phyloP scores from a whole-genome alignment of 2,329 filamentous ascomycete genomes.

The Bertia moriformis region DNA sequence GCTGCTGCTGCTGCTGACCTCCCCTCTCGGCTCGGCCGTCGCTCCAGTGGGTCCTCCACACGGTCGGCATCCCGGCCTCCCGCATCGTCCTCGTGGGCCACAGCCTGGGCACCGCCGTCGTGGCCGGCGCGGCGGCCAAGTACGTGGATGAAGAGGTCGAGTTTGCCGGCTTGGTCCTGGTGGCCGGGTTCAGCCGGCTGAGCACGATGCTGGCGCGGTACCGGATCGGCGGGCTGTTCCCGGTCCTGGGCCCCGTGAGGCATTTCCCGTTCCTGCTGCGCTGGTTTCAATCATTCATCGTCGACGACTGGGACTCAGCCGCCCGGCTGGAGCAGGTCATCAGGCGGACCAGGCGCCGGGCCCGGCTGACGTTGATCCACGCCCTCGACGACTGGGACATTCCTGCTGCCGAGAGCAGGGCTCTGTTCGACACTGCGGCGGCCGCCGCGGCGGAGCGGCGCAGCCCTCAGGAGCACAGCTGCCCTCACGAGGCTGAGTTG shows the following conservation, averaged over 20 bases:
- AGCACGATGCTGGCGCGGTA: slow-evolving; percentile 64
- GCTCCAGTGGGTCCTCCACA: slow-evolving; percentile 46
- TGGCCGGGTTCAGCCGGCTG: slow-evolving; percentile 66
- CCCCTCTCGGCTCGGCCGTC: too few relatives aligned
- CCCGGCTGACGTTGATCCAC: slow-evolving; percentile 60
- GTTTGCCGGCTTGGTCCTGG: slow-evolving; percentile 68
- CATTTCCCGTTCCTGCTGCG: slow-evolving; percentile 49
- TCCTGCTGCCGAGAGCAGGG: slow-evolving; percentile 54
- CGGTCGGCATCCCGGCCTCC: slow-evolving; percentile 48
- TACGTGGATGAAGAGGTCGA: slow-evolving; percentile 34
- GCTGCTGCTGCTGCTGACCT: too few relatives aligned
- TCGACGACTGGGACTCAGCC: slow-evolving; percentile 71
- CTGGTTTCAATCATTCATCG: too few relatives aligned
- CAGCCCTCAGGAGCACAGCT: too few relatives aligned
- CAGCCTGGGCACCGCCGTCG: slow-evolving; percentile 76
- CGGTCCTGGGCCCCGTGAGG: slow-evolving; percentile 62
- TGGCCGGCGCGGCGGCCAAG: slow-evolving; percentile 50
- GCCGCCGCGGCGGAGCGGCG: slow-evolving; percentile 21
- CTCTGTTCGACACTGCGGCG: slow-evolving; percentile 44
- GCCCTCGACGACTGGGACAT: slow-evolving; percentile 74
- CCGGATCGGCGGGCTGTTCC: slow-evolving; percentile 62
- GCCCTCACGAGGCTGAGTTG: slow-evolving; percentile 25
- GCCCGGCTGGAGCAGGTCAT: too few relatives aligned
- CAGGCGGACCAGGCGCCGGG: too few relatives aligned
- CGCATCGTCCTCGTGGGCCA: slow-evolving; percentile 75